Evolutionary conservation across 768 basidiomycete species (phyloP).

Genomic region (Leccinum subgranulosum): DNA sequence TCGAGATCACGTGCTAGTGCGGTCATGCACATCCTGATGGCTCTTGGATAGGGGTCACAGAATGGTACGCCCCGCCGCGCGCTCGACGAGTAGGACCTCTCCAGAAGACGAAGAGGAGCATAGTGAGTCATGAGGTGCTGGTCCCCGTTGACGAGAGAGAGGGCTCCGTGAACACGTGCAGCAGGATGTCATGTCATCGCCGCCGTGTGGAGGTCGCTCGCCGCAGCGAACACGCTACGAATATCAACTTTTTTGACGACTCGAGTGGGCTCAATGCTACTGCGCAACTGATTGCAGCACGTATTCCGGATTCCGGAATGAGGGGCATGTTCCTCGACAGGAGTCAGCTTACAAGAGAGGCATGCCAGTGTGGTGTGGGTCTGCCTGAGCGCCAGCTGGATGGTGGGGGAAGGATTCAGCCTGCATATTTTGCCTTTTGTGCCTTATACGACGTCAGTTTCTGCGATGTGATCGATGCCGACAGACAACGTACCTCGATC

Average conservation of each 20-base stretch:
- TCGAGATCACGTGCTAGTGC: not conserved
- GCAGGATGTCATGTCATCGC: not conserved
- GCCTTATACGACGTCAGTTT: no score
- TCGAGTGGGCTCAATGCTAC: not conserved
- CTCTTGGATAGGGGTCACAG: not conserved
- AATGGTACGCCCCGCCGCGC: not conserved
- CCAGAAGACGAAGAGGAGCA: not conserved
- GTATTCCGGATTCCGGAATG: no score
- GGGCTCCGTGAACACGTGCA: conserved; percentile 1
- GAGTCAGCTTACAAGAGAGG: no score
- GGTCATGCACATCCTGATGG: not conserved
- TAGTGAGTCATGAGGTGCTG: not conserved
- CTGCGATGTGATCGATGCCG: no score
- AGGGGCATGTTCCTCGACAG: no score
- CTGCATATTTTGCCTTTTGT: no score
- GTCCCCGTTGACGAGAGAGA: not conserved
- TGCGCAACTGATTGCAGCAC: not conserved
- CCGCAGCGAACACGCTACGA: not conserved
- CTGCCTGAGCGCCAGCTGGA: no score
- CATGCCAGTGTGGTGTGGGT: no score
- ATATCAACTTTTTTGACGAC: conserved; percentile 8
- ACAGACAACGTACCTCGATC: no score
- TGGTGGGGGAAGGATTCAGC: no score
- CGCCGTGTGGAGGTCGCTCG: not conserved
- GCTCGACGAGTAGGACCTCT: not conserved